These are phyloP conservation scores for Trifolium subterraneum DNA, from an alignment of 306 rosid species.

Conservation along the genomic window DNA sequence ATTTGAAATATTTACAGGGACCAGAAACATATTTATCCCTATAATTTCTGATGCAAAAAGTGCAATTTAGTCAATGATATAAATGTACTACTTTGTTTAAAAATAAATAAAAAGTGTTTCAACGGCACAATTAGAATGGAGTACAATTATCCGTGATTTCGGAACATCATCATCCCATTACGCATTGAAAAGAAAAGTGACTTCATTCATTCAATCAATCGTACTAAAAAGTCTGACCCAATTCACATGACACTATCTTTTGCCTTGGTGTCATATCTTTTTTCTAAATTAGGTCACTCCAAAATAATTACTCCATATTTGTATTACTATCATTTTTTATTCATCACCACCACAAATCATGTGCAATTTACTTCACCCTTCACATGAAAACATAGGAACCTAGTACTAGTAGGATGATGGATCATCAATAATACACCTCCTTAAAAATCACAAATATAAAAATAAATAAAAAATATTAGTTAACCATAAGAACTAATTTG, in stretches of 20 bases:
- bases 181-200: background rate
- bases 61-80: no score
- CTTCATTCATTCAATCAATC: slow-evolving; percentile 35
- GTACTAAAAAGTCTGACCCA: slow-evolving; percentile 32
- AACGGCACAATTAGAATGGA: background rate
- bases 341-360: slow-evolving; percentile 14
- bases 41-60: no score
- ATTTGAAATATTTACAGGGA: no score
- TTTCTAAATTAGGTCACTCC: background rate
- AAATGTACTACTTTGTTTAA: no score
- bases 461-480: background rate
- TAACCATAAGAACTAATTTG: no score
- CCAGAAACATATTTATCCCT: no score
- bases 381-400: slow-evolving; percentile 15
- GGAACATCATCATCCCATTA: background rate
- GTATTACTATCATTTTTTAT: background rate
- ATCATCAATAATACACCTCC: background rate
- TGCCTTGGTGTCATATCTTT: slow-evolving; percentile 33
- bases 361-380: slow-evolving; percentile 18
- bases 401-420: no score
- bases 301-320: slow-evolving; percentile 14
- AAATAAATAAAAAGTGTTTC: no score
- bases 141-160: slow-evolving; percentile 17
- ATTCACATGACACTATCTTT: slow-evolving; percentile 44
- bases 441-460: background rate